phyloP scores from a whole-genome alignment of 768 basidiomycete species.

The Russula lepida region DNA sequence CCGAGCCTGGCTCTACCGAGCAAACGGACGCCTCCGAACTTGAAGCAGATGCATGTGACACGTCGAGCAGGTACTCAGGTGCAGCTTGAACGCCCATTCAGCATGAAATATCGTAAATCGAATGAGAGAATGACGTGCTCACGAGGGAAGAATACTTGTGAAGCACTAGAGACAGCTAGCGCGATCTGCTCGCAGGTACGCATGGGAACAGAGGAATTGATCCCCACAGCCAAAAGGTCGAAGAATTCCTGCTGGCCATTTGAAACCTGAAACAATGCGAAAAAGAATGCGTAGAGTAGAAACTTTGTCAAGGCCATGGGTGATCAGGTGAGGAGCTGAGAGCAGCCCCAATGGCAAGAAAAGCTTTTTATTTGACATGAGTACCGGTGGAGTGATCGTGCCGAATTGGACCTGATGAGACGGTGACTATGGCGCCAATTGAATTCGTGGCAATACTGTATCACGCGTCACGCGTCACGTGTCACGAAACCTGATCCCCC shows the following conservation, averaged over 20 bases:
- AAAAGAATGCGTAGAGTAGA: neutral
- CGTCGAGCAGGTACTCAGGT: constrained; percentile 4
- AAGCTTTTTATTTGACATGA: no score
- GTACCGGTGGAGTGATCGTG: no score
- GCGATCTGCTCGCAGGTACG: neutral
- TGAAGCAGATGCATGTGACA: neutral
- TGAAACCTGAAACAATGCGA: neutral
- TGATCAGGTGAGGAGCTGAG: neutral
- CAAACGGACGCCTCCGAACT: constrained; percentile 8
- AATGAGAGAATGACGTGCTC: neutral
- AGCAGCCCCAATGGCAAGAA: no score
- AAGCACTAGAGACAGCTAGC: neutral
- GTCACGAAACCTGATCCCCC: no score
- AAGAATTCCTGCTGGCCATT: neutral
- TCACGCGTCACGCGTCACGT: no score
- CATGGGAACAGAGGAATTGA: neutral
- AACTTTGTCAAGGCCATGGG: neutral
- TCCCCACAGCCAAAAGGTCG: neutral
- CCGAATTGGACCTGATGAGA: no score
- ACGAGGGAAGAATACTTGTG: constrained; percentile 2
- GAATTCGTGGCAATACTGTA: no score
- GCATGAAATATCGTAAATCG: neutral
- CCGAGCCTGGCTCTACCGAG: constrained; percentile 19
- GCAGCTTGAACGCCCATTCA: constrained; percentile 1
- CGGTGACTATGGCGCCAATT: no score